A percentile compares a stretch with the other conserved stretches of the same genome.
Evolutionary conservation across 164 flowering plant genomes (phyloP).

Genomic region (Litsea cubeba): DNA sequence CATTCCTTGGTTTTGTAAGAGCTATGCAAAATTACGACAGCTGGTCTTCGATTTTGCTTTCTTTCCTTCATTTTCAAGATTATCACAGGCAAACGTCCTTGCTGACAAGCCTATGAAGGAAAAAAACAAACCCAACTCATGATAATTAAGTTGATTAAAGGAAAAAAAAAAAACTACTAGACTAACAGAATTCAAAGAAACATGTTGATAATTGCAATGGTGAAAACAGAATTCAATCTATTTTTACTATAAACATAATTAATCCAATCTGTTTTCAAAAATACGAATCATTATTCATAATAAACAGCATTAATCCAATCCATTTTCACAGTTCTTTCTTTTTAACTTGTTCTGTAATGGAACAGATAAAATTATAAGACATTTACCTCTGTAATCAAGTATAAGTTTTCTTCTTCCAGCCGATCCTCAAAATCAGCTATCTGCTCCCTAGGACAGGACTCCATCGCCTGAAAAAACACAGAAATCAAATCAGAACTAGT

Average conservation of each 20-base stretch:
- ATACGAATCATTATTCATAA: neutral
- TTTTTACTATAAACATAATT: neutral
- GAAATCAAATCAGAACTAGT: neutral
- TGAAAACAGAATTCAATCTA: neutral
- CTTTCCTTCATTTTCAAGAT: conserved; percentile 65
- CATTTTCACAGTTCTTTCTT: neutral
- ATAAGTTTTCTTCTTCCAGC: conserved; percentile 75
- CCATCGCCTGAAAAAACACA: conserved; percentile 58
- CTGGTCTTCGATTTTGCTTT: conserved; percentile 50
- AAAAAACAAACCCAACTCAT: neutral
- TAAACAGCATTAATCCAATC: too few species aligned
- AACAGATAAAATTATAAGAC: neutral
- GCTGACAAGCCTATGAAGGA: conserved; percentile 62
- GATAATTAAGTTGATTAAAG: neutral
- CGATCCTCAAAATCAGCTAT: conserved; percentile 41
- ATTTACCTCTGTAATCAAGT: conserved; percentile 79
- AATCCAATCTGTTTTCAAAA: neutral
- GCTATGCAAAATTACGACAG: conserved; percentile 85
- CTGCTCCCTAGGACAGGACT: conserved; percentile 65
- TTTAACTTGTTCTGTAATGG: neutral
- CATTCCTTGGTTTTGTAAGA: conserved; percentile 88
- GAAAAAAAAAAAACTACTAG: neutral
- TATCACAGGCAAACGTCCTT: conserved; percentile 82
- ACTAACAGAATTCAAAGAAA: neutral
- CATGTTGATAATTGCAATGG: neutral